Base-by-base conservation (phyloP, 2,329 filamentous ascomycete genomes). In the Fusarium algeriense region DNA sequence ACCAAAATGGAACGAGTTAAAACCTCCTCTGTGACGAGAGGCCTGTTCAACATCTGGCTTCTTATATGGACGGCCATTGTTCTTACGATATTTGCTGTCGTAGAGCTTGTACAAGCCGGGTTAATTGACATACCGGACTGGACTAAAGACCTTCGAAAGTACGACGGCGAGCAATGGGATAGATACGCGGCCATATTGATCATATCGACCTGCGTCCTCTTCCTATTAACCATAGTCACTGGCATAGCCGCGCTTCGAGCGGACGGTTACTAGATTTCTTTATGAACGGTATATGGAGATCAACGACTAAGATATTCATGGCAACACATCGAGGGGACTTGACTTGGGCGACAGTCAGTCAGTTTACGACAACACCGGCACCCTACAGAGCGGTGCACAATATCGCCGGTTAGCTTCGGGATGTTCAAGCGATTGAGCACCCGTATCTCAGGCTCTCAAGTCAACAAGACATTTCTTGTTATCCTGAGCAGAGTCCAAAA, bases 131-230 rank as follows among this genome's bases (percentile, higher is more conserved):
- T 70, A 56, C 67, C 67, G 13, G 46, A 57, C 4, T 70, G 67
- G 67, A 70, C 67, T 6, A 70, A 67, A 40, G 67, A 70, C 19
- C 46, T 70, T 4, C 62, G 62, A 19, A 37, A 70, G 23, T 70
- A 67, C 19, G 52, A 67, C 3, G 62, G 44, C 7, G 52, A 58
- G 4, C 56, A 70, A 7, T 63, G 57, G 56, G 15, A 34, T 12
- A 52, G 41, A 38, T 70, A 67, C 17, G 34, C 67, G 17, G 13
- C 38, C 17, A 54, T 70, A 45, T 23, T 70, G 7, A 48, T 57
- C 13, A 50, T 49, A n/a, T 34, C 28, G 7, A 49, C 67, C 17
- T 55, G 28, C 14, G 20, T 70, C 20, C 23, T 46, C 7, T 70
- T 70, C 12, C 32, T 28, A 2, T 32, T 67, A 0, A 49, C 64